Conservation (phyloP, 177 flowering plant genomes). For the Telopea speciosissima region DNA sequence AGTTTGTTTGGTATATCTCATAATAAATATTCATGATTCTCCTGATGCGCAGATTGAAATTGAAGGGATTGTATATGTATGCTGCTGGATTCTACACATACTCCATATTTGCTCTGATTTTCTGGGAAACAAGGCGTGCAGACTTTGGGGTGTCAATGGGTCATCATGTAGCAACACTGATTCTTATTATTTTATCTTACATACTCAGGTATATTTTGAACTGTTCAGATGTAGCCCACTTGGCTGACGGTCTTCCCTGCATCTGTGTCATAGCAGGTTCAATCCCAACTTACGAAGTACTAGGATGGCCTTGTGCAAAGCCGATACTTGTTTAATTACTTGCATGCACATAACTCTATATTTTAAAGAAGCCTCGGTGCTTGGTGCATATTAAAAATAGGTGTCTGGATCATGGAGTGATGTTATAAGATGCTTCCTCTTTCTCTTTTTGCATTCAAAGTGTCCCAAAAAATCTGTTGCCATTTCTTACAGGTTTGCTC, state of each 20-base stretch:
- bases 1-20: constrained; percentile 9
- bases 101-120: constrained; percentile 86
- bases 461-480: not conserved
- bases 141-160: constrained; percentile 91
- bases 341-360: not conserved
- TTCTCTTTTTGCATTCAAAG: not conserved
- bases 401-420: not conserved
- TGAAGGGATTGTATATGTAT: constrained; percentile 76
- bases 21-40: constrained; percentile 7
- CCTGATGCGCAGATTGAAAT: constrained; percentile 52
- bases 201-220: constrained; percentile 50
- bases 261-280: not conserved
- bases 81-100: constrained; percentile 86
- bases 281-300: constrained; percentile 2
- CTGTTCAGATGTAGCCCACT: not conserved
- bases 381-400: not conserved
- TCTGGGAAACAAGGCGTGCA: constrained; percentile 93
- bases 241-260: not conserved
- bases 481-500: constrained; percentile 63
- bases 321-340: not conserved
- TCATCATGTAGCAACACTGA: constrained; percentile 74
- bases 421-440: not conserved
- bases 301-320: not conserved
- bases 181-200: constrained; percentile 75
- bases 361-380: not conserved